phyloP scores from a whole-genome alignment of 2,329 filamentous ascomycete species.

The Ophiostoma himal-ulmi region DNA sequence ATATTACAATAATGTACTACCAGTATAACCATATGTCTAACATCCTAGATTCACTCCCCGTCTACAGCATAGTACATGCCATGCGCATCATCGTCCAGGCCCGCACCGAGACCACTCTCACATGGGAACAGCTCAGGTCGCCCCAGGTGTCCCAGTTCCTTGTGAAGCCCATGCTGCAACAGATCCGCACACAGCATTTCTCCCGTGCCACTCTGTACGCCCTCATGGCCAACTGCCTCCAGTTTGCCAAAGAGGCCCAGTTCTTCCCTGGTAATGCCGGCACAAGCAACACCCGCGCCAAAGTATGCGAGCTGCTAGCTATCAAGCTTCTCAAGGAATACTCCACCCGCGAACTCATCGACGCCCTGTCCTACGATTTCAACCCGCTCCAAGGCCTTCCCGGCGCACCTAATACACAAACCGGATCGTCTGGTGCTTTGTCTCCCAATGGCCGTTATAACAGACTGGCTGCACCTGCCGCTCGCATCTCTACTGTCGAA shows the following conservation, averaged over 20 bases:
- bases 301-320: conserved; percentile 84
- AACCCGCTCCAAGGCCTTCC: conserved; percentile 80
- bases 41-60: conserved; percentile 68
- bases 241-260: conserved; percentile 84
- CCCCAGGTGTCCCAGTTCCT: conserved; percentile 94
- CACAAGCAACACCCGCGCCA: conserved; percentile 73
- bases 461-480: conserved; percentile 48
- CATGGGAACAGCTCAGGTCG: conserved; percentile 93
- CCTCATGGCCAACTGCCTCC: conserved; percentile 86
- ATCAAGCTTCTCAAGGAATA: conserved; percentile 89
- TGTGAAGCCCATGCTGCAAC: conserved; percentile 89
- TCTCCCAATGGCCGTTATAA: conserved; percentile 39
- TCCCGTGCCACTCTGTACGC: conserved; percentile 82
- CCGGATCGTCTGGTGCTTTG: conserved; percentile 32
- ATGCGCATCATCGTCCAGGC: conserved; percentile 79
- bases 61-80: conserved; percentile 85
- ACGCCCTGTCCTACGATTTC: conserved; percentile 91
- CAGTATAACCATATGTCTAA: not conserved
- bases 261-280: conserved; percentile 77
- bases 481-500: conserved; percentile 77
- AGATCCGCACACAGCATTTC: conserved; percentile 77
- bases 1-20: not conserved
- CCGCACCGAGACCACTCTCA: conserved; percentile 83
- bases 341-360: conserved; percentile 80
- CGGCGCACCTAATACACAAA: conserved; percentile 33